Percentiles rank a stretch among this genome's conserved stretches.
phyloP scores from a whole-genome alignment of 164 flowering plant genomes.

The Stephania yunnanensis region DNA sequence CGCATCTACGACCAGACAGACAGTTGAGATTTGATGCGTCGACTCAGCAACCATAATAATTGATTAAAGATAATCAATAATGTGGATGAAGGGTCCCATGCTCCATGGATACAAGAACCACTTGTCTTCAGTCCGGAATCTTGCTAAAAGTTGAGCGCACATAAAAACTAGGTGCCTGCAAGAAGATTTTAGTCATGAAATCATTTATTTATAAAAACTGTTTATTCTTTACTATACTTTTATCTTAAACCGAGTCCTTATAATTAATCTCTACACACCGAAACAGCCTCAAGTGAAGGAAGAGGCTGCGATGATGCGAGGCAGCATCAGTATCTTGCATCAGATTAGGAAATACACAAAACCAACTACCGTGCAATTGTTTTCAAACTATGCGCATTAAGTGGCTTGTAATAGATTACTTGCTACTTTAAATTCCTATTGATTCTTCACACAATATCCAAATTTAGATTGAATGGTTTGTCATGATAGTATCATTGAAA shows the following conservation, averaged over 20 bases:
- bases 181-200: not conserved
- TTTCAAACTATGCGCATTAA: too few relatives aligned
- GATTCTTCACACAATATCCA: not conserved
- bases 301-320: too few relatives aligned
- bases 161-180: not conserved
- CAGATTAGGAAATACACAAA: too few relatives aligned
- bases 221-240: too few relatives aligned
- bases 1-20: not conserved
- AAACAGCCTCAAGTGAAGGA: too few relatives aligned
- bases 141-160: not conserved
- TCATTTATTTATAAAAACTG: too few relatives aligned
- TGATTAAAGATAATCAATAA: not conserved
- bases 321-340: too few relatives aligned
- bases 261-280: too few relatives aligned
- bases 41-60: not conserved
- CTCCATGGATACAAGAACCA: not conserved
- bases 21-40: not conserved
- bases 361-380: too few relatives aligned
- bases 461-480: not conserved
- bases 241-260: too few relatives aligned
- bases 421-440: too few relatives aligned
- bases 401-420: too few relatives aligned
- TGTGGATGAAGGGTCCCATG: not conserved
- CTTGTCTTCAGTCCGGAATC: not conserved
- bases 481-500: not conserved